Conservation (phyloP, 2,329 filamentous ascomycete species). For the Knoxdaviesia capensis region DNA sequence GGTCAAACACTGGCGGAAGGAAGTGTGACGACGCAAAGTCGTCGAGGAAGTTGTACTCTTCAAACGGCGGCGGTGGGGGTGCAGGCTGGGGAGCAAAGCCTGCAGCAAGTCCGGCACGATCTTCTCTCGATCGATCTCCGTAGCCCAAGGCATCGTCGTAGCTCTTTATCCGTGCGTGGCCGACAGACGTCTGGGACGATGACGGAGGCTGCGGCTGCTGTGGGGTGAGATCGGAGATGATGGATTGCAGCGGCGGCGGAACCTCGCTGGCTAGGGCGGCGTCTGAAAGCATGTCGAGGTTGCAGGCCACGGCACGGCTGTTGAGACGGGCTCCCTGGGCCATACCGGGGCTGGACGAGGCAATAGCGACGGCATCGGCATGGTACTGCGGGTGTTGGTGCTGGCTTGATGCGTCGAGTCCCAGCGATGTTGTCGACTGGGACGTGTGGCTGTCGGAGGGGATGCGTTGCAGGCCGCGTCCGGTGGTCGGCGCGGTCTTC, state of each 20-base stretch:
- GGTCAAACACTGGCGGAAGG: slow-evolving; percentile 31
- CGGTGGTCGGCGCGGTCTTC: slow-evolving; percentile 27
- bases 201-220: slow-evolving; percentile 14
- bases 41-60: slow-evolving; percentile 40
- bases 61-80: slow-evolving; percentile 17
- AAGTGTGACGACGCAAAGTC: slow-evolving; percentile 36
- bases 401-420: slow-evolving; percentile 12
- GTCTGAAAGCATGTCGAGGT: slow-evolving; percentile 37
- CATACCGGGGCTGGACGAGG: slow-evolving; percentile 5
- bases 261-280: slow-evolving; percentile 38
- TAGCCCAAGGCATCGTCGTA: slow-evolving; percentile 23
- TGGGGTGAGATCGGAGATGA: slow-evolving; percentile 22
- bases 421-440: too few relatives aligned
- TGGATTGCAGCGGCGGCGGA: slow-evolving; percentile 24
- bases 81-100: slow-evolving; percentile 16
- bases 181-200: slow-evolving; percentile 11
- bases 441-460: background rate
- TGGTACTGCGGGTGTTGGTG: slow-evolving; percentile 4
- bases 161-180: slow-evolving; percentile 19
- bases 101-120: background rate
- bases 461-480: slow-evolving; percentile 17
- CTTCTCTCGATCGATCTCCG: background rate
- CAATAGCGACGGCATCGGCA: slow-evolving; percentile 7
- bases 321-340: slow-evolving; percentile 25
- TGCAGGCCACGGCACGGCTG: slow-evolving; percentile 27